Evolutionary conservation across 495 filamentous ascomycete genomes (phyloP), one percentile per base, ranked within the genome.

Genomic region (Tuber calosporum): DNA sequence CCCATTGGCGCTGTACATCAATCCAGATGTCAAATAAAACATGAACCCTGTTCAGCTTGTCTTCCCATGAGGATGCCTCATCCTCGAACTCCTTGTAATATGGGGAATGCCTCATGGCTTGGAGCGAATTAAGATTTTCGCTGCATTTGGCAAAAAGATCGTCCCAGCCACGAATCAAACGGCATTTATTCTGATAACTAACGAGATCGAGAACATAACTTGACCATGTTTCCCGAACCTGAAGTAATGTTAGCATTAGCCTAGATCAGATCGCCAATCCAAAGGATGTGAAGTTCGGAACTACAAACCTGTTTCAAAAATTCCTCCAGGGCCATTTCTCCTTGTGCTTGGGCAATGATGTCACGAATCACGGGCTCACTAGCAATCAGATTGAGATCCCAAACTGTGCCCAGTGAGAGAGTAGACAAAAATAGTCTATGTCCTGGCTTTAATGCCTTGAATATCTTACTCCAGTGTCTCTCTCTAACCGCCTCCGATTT

Each of bases 71-170:
- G 2, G 93, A 90, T 30, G 95, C 95, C 75, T 98, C 96, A 78
- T 98, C 95, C 81, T 98, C 95, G 77, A 99, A 99, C 78, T 97
- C 94, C 82, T 97, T 97, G 84, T 96, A 98, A 82, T 98, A 99
- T 0, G 95, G 95, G 8, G 95, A 99, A 82, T 99, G 94, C 81
- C 92, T 90, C 95, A 99, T 99, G 30, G 95, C 96, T 84, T 98
- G 96, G 68, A 99, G 84, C 15, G 95, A 98, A 83, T 96, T 97
- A 53, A 98, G 83, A 80, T 99, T 96, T 82, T 99, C 95, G 80
- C 94, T 97, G 82, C 95, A 99, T 81, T 97, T 98, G 41, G 94
- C 92, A 79, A 99, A 98, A 20, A 99, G 88, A 75, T 99, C 95
- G 80, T 99, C 95, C 89, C 96, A 99, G 68, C 95, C 96, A 72